Evolutionary conservation across 73 alveolate species (phyloP).

Genomic region (Tetrahymena borealis): DNA sequence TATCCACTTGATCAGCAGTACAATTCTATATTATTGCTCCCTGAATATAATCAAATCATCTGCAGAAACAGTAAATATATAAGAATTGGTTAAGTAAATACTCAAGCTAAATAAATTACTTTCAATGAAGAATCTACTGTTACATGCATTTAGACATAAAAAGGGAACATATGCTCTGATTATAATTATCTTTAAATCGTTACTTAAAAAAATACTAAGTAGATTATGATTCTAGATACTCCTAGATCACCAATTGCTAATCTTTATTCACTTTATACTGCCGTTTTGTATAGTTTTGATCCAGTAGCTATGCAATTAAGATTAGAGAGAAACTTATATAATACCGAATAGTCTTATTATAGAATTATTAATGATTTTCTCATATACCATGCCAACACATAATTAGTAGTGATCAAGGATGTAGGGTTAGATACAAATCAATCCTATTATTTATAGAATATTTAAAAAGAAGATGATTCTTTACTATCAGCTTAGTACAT

Average conservation of each 20-base stretch:
- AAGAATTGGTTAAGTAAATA: neutral
- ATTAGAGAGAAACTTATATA: neutral
- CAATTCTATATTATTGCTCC: neutral
- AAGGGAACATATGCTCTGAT: neutral
- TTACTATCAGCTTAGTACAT: neutral
- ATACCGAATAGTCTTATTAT: neutral
- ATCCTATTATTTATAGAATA: neutral
- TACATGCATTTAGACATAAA: neutral
- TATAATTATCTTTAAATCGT: neutral
- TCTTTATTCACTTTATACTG: neutral
- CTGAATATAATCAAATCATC: neutral
- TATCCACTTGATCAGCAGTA: neutral
- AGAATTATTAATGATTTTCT: neutral
- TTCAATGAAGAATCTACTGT: neutral
- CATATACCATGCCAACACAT: neutral
- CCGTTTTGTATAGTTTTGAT: neutral
- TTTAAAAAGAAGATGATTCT: neutral
- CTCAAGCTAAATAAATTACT: neutral
- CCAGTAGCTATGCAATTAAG: neutral
- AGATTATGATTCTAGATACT: neutral
- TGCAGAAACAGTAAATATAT: neutral
- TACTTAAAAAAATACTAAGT: neutral
- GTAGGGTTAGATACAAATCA: neutral
- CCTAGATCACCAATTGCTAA: neutral
- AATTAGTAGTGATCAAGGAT: neutral